Evolutionary conservation across 768 basidiomycete species (phyloP), one percentile per base, ranked within the genome.

Genomic region (Mycena epipterygia): DNA sequence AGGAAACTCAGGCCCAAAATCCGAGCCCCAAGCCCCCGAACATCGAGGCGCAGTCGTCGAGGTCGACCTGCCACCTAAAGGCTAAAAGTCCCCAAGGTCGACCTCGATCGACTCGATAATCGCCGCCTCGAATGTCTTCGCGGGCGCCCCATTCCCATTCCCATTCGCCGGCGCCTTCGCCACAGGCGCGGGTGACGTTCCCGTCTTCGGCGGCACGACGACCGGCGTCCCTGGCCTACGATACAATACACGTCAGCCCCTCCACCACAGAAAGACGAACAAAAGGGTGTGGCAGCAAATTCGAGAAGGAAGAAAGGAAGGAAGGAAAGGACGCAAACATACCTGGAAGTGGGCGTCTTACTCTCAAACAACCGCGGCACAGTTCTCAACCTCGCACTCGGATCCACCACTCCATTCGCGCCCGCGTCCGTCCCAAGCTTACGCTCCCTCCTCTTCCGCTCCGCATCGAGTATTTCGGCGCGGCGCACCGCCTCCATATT

Each of bases 401-500:
- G 89, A 72, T 92, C 91, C 5, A 83, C 76, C 2, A 88, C 87
- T 1, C 85, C 79, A 5, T 81, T 17, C 27, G 23, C 33, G 33
- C n/a, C 37, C 8, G 56, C 37, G 1, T 79, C 35, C 82, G 81
- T 27, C 78, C 80, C 16, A 76, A 78, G 52, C 77, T 89, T 91
- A 25, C 93, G 85, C 64, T 94, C 92, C 55, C 87, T 84, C 63
- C 91, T 85, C 80, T 92, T 93, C 56, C 90, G 84, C 77, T 95
- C 94, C 11, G 86, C 82, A 74, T 91, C 90, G 37, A 84, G 83
- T 37, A 91, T 79, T 80, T 97, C 96, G 0, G 93, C 93, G 72
- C 88, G 89, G 67, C 94, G 86, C 60, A 96, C 89, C 5, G 89
- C 89, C 76, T 97, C 97, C 73, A 90, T 72, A 66, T 97, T 97